Conservation (phyloP, 2,329 filamentous ascomycete genomes). For the Passalora sequoiae region DNA sequence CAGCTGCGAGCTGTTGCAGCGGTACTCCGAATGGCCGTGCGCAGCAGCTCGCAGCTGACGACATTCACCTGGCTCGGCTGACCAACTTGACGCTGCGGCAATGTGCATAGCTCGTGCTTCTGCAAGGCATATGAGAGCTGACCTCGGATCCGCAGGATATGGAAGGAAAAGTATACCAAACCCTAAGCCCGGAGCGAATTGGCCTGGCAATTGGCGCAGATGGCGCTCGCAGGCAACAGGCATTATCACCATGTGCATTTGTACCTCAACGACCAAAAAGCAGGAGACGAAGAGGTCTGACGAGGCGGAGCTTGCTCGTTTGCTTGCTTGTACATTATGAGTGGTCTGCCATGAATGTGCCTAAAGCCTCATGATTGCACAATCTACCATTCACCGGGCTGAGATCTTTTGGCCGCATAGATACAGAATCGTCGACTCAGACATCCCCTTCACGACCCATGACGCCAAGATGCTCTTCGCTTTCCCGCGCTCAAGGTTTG, state of each 20-base stretch:
- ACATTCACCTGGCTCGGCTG: background rate
- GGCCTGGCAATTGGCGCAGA: background rate
- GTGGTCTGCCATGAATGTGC: too few relatives aligned
- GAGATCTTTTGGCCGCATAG: background rate
- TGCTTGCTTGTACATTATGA: too few relatives aligned
- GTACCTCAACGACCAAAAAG: too few relatives aligned
- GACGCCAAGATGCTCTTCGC: background rate
- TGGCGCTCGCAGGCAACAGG: too few relatives aligned
- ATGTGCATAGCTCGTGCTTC: constrained; percentile 1
- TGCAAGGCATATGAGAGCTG: constrained; percentile 2
- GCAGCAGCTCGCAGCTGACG: background rate
- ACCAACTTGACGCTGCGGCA: background rate
- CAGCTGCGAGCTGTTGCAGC: background rate
- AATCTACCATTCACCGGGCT: constrained; percentile 7
- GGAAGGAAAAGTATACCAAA: constrained; percentile 84
- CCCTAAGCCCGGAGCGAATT: constrained; percentile 16
- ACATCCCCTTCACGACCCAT: constrained; percentile 5
- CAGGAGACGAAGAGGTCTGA: too few relatives aligned
- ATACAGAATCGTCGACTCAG: background rate
- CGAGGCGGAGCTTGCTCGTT: too few relatives aligned
- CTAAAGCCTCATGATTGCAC: constrained; percentile 11
- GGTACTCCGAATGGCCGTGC: background rate
- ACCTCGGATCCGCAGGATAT: constrained; percentile 65
- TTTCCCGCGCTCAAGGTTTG: constrained; percentile 12
- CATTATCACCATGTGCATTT: too few relatives aligned